Base-by-base conservation (phyloP, 2,329 filamentous ascomycete species). In the Aspergillus sp. region DNA sequence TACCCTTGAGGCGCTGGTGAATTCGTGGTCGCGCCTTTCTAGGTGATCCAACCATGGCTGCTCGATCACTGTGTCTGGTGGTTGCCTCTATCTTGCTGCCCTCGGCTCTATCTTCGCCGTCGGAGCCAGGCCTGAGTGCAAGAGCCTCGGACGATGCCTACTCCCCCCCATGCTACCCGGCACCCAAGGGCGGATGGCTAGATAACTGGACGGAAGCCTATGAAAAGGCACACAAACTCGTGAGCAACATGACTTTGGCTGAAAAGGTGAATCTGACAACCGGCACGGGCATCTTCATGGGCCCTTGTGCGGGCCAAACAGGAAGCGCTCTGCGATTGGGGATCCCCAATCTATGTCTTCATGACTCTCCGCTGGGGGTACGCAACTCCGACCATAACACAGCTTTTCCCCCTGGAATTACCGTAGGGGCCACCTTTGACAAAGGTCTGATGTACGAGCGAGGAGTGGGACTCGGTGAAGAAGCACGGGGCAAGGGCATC, bases 211-310 rank as follows among this genome's bases (percentile, higher is more conserved):
- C 79, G 22, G 84, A 84, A 18, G 88, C 89, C 66, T 94, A 92
- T 69, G 77, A 77, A 55, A 91, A 90, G 68, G 90, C 90, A 1
- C 82, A 86, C 58, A 74, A 79, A 3, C 74, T 93, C 14, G 90
- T 94, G 16, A 84, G 85, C 55, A 84, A 86, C 52, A 91, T 94
- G 90, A 93, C 90, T 0, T 75, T 94, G 57, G 90, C 89, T 2
- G 90, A 93, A 72, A 94, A 93, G 77, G 87, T 89, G 3, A 93
- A 92, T 69, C 82, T 92, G 54, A 92, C 89, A 0, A 84, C 85
- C 1, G 90, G 90, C 3, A 88, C 84, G 1, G 90, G 90, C 1
- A 82, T 88, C 47, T 88, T 82, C 63, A 92, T 92, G 90, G 89
- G 81, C 4, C 86, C 81, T 29, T 95, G 91, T 65, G 87, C 89